phyloP scores from a whole-genome alignment of 1,284 basidiomycete species.

The Athelia psychrophila region DNA sequence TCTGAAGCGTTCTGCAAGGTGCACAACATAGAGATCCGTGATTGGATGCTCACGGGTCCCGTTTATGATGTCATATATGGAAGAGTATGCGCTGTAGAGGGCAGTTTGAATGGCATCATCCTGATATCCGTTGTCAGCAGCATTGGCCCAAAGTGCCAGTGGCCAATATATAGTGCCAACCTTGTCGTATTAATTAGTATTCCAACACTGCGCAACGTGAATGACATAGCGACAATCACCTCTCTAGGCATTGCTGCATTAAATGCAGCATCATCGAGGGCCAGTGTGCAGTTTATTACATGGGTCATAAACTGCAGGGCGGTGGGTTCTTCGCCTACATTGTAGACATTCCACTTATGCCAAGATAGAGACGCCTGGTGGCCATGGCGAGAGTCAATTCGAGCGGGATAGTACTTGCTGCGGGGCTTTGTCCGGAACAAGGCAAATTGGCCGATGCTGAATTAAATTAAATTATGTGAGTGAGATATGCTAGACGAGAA shows the following conservation, averaged over 20 bases:
- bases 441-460: neutral
- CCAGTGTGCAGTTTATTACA: neutral
- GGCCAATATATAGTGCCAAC: neutral
- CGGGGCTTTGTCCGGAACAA: neutral
- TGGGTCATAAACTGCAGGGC: neutral
- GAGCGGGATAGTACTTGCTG: neutral
- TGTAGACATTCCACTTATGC: neutral
- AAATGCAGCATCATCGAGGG: neutral
- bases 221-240: neutral
- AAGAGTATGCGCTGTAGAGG: neutral
- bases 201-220: neutral
- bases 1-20: neutral
- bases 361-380: neutral
- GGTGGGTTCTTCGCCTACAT: neutral
- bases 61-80: neutral
- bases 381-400: neutral
- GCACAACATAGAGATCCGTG: neutral
- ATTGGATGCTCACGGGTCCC: neutral
- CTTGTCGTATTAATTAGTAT: neutral
- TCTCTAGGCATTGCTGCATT: neutral
- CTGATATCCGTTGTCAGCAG: neutral
- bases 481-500: neutral
- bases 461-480: neutral
- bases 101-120: neutral
- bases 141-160: neutral